Conservation (phyloP, 257 asterid species). For the Nicotiana tabacum region DNA sequence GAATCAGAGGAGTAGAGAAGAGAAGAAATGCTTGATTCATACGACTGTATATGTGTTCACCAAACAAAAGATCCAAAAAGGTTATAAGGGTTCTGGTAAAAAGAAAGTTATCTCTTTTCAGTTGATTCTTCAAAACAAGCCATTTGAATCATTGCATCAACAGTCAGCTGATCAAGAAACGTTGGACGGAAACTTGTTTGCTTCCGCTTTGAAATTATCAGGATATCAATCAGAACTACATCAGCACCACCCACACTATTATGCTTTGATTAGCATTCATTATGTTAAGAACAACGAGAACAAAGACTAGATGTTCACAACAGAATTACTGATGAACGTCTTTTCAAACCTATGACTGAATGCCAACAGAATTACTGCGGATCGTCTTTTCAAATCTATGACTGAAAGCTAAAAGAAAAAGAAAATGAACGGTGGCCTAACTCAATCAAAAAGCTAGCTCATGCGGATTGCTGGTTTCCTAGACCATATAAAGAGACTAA, state of each 20-base stretch:
- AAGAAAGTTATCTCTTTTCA: slow-evolving; percentile 38
- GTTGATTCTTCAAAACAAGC: slow-evolving; percentile 55
- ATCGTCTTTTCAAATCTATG: not conserved
- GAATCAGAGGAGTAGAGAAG: not conserved
- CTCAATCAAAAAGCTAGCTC: no score
- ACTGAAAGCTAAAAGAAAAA: not conserved
- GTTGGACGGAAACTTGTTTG: no score
- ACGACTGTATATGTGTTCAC: not conserved
- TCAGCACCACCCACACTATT: slow-evolving; percentile 47
- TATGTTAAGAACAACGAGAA: not conserved
- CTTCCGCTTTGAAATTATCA: no score
- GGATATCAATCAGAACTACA: slow-evolving; percentile 38
- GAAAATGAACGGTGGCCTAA: no score
- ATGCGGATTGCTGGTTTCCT: no score
- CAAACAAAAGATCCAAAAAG: not conserved
- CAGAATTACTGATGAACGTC: not conserved
- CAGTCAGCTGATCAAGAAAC: no score
- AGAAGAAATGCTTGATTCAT: not conserved
- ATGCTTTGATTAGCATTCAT: slow-evolving; percentile 25
- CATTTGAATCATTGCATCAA: slow-evolving; percentile 32
- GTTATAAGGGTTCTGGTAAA: not conserved
- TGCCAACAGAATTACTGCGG: not conserved
- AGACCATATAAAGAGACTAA: no score
- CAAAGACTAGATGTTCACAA: not conserved
- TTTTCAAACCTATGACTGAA: not conserved